Evolutionary conservation across 2,329 filamentous ascomycete species (phyloP), one percentile per base, ranked within the genome.

Genomic region (Talaromyces islandicus): DNA sequence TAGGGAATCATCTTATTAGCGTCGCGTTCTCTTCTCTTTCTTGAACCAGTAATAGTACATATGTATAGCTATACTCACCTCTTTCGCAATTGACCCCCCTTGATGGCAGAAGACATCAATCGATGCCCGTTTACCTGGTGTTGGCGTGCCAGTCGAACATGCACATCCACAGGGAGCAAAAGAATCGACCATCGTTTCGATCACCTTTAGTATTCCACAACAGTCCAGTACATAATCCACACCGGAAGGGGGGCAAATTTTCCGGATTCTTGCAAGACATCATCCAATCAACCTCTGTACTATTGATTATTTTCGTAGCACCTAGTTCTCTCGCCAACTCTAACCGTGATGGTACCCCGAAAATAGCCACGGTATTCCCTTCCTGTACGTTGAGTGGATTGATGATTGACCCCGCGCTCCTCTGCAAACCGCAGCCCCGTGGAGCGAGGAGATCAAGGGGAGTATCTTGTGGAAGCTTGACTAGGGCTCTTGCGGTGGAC

Each of bases 251-350:
- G 35, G 35, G 35, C 35, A 38, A 7, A 38, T n/a, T 9, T n/a
- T n/a, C 17, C 35, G 35, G 6, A 38, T 38, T 38, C 35, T 38
- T 38, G 35, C 35, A 38, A 38, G 35, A 38, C 35, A n/a, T 38
- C 35, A 3, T 38, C 35, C 35, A n/a, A n/a, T n/a, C n/a, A n/a
- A 38, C 35, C 35, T 38, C 35, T 17, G 35, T n/a, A 3, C 35
- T 38, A 62, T 78, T 75, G 54, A 80, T 63, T 0, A 66, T 69
- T 30, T 75, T 65, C 12, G 78, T 80, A 3, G 80, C 80, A 25
- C 80, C 80, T 12, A 80, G 69, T 43, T 72, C 69, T 21, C 66
- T 73, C 0, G 80, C 80, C 24, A 82, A 63, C 25, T 73, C 70
- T 12, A 83, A 69, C 21, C 78, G 71, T 4, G 66, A 65, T 7